phyloP scores from a whole-genome alignment of 768 basidiomycete species.

The Russula dissimulans region DNA sequence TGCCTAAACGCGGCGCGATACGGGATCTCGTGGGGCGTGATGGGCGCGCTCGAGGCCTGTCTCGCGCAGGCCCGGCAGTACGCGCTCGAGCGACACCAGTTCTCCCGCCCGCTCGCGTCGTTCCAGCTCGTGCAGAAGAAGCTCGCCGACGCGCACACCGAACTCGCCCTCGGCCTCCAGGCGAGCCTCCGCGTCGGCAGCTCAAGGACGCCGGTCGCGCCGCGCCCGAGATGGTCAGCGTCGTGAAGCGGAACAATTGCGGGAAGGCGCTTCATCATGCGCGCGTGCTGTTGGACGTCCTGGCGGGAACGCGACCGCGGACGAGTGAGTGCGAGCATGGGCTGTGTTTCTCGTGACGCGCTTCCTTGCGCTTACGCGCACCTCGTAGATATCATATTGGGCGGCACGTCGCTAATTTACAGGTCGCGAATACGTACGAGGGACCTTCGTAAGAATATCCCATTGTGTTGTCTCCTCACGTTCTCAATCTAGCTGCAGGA shows the following conservation, averaged over 20 bases:
- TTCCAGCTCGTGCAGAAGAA: conserved; percentile 99
- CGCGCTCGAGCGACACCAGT: conserved; percentile 85
- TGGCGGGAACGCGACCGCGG: conserved; percentile 88
- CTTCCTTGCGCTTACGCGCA: not conserved
- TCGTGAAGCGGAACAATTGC: conserved; percentile 94
- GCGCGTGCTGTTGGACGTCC: conserved; percentile 73
- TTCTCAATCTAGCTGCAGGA: conserved; percentile 40
- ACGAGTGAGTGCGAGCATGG: conserved; percentile 57
- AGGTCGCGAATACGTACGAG: conserved; percentile 96
- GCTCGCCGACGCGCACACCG: conserved; percentile 86
- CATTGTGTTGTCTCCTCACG: not conserved
- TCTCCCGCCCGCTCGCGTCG: conserved; percentile 78
- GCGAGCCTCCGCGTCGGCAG: conserved; percentile 65
- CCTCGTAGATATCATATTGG: conserved; percentile 75
- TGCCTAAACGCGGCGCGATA: conserved; percentile 86
- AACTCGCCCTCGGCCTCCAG: conserved; percentile 67
- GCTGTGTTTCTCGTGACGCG: not conserved
- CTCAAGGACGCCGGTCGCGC: conserved; percentile 69
- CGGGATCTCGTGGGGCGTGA: conserved; percentile 91
- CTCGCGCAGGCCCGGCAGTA: conserved; percentile 69
- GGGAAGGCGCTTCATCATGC: conserved; percentile 85
- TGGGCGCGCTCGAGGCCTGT: conserved; percentile 94
- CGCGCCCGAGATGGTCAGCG: conserved; percentile 88
- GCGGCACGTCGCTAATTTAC: conserved; percentile 89
- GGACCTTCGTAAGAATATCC: conserved; percentile 28